A percentile compares a stretch with the other conserved stretches of the same genome.
Conservation (phyloP, 345 rosid genomes). For the Arabidopsis suecica region DNA sequence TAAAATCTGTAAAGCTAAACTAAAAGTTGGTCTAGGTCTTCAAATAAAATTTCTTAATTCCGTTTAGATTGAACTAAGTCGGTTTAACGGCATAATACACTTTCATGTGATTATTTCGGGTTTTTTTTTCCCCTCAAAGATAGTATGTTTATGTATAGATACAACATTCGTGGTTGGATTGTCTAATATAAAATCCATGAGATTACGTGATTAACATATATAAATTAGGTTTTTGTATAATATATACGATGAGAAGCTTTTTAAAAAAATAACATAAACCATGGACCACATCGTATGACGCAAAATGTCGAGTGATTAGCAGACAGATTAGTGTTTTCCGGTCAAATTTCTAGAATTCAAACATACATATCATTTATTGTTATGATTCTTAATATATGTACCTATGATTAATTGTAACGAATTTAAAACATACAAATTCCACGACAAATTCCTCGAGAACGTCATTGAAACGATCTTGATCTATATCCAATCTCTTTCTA, state of each 20-base stretch:
- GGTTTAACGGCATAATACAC: constrained; percentile 3
- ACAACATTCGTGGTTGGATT: constrained; percentile 1
- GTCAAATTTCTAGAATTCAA: constrained; percentile 35
- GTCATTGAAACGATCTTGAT: constrained; percentile 13
- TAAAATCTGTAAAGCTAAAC: neutral
- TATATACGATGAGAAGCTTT: constrained; percentile 13
- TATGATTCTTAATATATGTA: constrained; percentile 22
- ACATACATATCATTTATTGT: constrained; percentile 16
- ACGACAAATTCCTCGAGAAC: constrained; percentile 36
- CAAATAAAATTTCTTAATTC: neutral
- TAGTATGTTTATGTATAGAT: neutral
- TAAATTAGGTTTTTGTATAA: neutral
- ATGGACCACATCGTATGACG: constrained; percentile 36
- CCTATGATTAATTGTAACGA: constrained; percentile 28
- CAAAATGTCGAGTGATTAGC: constrained; percentile 34
- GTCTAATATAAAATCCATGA: neutral
- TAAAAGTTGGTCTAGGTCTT: neutral
- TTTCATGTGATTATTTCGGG: neutral
- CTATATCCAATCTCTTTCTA: constrained; percentile 17
- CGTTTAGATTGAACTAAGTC: constrained; percentile 4
- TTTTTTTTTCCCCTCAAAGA: too few relatives aligned
- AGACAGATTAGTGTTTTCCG: constrained; percentile 31
- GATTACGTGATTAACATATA: neutral
- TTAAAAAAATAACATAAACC: neutral
- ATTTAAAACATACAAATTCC: constrained; percentile 21